These are phyloP conservation scores for Penicillium turbatum DNA, from an alignment of 495 filamentous ascomycete species.

Conservation along the genomic window DNA sequence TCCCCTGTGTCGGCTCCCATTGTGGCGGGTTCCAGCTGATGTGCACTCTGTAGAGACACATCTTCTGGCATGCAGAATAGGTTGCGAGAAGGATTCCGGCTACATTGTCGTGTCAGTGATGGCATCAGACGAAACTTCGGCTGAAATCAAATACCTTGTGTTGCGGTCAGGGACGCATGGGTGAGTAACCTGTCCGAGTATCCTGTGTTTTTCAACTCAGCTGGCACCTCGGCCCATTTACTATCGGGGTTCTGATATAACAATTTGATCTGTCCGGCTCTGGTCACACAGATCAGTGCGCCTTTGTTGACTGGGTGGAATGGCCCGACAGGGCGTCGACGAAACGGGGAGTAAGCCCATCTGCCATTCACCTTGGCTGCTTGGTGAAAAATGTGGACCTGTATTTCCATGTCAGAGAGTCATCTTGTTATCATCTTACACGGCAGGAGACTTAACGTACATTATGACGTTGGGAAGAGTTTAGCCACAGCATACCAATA, in stretches of 20 bases:
- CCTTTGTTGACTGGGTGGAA: conserved; percentile 64
- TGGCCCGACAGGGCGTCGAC: conserved; percentile 54
- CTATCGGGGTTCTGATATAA: conserved; percentile 65
- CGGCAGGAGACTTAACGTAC: conserved; percentile 36
- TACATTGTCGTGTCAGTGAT: conserved; percentile 10
- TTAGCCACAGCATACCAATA: conserved; percentile 84
- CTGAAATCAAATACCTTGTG: conserved; percentile 50
- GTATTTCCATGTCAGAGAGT: conserved; percentile 2
- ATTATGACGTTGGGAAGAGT: conserved; percentile 47
- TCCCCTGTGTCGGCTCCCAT: conserved; percentile 36
- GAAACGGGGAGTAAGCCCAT: conserved; percentile 49
- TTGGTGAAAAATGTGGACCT: conserved; percentile 51
- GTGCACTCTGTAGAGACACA: conserved; percentile 56
- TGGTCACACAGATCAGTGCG: conserved; percentile 66
- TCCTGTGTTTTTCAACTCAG: conserved; percentile 65
- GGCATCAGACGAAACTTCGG: not conserved
- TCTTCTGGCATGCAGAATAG: conserved; percentile 61
- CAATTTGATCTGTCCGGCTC: conserved; percentile 62
- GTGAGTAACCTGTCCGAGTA: conserved; percentile 68
- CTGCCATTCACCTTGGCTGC: conserved; percentile 47
- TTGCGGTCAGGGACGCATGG: conserved; percentile 73
- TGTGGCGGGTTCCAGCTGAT: conserved; percentile 47
- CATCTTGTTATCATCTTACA: not conserved
- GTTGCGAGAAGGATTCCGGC: conserved; percentile 60
- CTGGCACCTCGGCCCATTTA: conserved; percentile 60